phyloP scores from a whole-genome alignment of 257 asterid genomes.

The Mitragyna speciosa region DNA sequence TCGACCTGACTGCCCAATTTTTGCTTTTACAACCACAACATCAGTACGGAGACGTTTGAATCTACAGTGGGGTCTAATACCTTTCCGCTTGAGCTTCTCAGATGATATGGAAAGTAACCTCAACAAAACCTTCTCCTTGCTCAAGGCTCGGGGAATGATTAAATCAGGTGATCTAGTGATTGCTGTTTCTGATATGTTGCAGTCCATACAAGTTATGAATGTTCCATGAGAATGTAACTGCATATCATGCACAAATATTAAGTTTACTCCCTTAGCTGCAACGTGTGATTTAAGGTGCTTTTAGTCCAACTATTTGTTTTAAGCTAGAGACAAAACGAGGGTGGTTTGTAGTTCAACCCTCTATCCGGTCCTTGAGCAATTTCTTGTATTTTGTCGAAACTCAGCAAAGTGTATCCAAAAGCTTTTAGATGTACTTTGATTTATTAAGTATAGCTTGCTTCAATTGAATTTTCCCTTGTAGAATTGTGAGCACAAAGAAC shows the following conservation, averaged over 20 bases:
- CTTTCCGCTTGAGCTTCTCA: slow-evolving; percentile 86
- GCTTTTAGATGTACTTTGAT: slow-evolving; percentile 2
- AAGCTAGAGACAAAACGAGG: background rate
- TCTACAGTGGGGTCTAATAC: slow-evolving; percentile 96
- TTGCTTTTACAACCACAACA: slow-evolving; percentile 81
- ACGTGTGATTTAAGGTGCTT: background rate
- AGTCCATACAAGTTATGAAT: slow-evolving; percentile 95
- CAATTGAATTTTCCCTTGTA: background rate
- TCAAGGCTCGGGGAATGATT: slow-evolving; percentile 93
- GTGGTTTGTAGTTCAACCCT: background rate
- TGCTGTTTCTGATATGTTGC: slow-evolving; percentile 95
- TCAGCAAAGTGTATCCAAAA: background rate
- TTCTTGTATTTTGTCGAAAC: background rate
- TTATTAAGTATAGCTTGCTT: background rate
- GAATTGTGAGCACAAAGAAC: background rate
- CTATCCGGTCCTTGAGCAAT: background rate
- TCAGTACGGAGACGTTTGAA: slow-evolving; percentile 87
- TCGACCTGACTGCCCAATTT: slow-evolving; percentile 96
- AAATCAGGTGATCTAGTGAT: slow-evolving; percentile 90
- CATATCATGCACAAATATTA: background rate
- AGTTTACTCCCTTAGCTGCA: background rate
- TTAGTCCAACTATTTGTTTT: slow-evolving; percentile 3
- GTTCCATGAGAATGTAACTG: slow-evolving; percentile 58
- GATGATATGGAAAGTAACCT: slow-evolving; percentile 97
- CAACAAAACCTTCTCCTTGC: slow-evolving; percentile 82